Evolutionary conservation across 257 asterid genomes (phyloP), one percentile per base, ranked within the genome.

Genomic region (Gardenia jasminoides): DNA sequence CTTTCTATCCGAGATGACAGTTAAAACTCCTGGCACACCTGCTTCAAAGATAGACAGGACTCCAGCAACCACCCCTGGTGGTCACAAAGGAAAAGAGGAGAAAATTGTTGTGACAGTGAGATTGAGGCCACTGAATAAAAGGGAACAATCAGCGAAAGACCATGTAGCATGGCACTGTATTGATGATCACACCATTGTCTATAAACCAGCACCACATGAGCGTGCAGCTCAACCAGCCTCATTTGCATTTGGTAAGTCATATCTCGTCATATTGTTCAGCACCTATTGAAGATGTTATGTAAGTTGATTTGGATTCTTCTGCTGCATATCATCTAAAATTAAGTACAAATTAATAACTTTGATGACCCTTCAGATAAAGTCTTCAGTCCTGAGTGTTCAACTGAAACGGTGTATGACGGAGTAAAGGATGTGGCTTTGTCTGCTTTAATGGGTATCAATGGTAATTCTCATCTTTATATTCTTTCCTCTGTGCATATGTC

Each of bases 361-460:
- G 41, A 26, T 17, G 31, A 75, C 33, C 33, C 58, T 79, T 72
- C 92, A 94, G 99, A 94, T 87, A 93, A 90, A 82, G 99, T 94
- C 76, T 94, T 94, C 81, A 90, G 93, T 78, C 95, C 97, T 20
- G 92, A 88, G 77, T 73, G 89, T 79, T 62, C 91, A 62, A 94
- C 98, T 75, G 97, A 93, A 70, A 47, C 78, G 46, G 99, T 93
- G 16, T 94, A 94, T 59, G 97, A 92, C 80, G 97, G 99, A 82
- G 99, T 93, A 47, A 94, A 90, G 90, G 88, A 88, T 48, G 99
- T 94, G 80, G 99, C 98, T 59, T 77, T 94, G 80, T 94, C 99
- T 81, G 94, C 98, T 85, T 90, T 94, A 75, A 93, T 90, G 97
- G 99, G 99, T 76, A 93, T 94, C 80, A 94, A 94, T 85, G 97